Conservation (phyloP, 2,329 filamentous ascomycete species). For the Teratosphaeriaceae sp. region DNA sequence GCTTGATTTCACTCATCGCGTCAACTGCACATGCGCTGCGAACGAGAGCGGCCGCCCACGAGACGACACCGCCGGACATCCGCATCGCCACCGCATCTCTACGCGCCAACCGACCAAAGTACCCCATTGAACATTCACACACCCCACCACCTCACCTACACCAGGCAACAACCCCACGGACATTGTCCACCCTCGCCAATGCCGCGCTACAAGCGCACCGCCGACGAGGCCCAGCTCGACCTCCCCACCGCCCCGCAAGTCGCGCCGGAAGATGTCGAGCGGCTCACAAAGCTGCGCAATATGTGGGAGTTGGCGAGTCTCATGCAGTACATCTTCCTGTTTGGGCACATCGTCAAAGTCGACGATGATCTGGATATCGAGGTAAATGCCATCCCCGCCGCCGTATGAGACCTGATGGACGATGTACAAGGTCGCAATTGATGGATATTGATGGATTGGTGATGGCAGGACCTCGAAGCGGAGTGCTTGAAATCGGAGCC, state of each 20-base stretch:
- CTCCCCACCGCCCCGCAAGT: constrained; percentile 18
- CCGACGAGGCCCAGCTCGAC: constrained; percentile 46
- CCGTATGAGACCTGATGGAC: background rate
- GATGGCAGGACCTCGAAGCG: constrained; percentile 68
- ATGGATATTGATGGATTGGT: constrained; percentile 6
- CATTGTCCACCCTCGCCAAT: constrained; percentile 32
- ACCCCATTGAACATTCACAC: background rate
- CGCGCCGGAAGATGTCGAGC: constrained; percentile 27
- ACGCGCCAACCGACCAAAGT: no score
- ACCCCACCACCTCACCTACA: background rate
- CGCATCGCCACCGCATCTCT: no score
- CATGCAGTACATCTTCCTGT: constrained; percentile 88
- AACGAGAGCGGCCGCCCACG: no score
- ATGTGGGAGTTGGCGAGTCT: constrained; percentile 96
- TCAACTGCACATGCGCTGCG: no score
- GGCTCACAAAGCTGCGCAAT: constrained; percentile 67
- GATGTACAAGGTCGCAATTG: background rate
- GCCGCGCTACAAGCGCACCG: constrained; percentile 50
- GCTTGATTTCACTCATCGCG: no score
- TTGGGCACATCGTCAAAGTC: constrained; percentile 84
- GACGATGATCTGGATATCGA: constrained; percentile 85
- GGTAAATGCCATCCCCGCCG: constrained; percentile 46
- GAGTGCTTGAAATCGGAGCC: constrained; percentile 74
- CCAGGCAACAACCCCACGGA: background rate
- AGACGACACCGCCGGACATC: no score